Conservation (phyloP, 352 stramenopile genomes). For the Plasmopara halstedii region DNA sequence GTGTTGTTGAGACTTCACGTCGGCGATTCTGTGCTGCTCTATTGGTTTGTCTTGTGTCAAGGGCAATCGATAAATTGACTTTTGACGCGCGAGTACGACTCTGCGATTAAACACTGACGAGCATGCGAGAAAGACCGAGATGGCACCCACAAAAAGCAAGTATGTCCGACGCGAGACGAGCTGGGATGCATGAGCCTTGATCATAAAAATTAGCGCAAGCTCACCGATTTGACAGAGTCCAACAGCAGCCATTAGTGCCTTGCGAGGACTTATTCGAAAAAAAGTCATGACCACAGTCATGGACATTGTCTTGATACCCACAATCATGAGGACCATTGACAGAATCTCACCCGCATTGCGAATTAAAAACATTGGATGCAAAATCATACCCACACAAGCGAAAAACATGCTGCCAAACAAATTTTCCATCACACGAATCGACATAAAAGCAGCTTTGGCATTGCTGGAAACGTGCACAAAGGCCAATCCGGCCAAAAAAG, state of each 20-base stretch:
- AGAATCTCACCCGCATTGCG: constrained; percentile 73
- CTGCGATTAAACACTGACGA: constrained; percentile 74
- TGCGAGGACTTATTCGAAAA: constrained; percentile 63
- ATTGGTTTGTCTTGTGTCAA: constrained; percentile 19
- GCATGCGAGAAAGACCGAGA: constrained; percentile 74
- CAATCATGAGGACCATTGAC: constrained; percentile 74
- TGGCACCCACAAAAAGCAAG: constrained; percentile 72
- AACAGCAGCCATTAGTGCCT: constrained; percentile 63
- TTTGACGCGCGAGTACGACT: constrained; percentile 53
- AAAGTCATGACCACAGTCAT: constrained; percentile 78
- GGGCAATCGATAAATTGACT: constrained; percentile 51
- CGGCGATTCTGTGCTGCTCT: constrained; percentile 10
- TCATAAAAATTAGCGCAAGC: constrained; percentile 86
- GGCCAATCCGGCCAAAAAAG: constrained; percentile 72
- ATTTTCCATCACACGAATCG: constrained; percentile 84
- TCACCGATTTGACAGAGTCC: constrained; percentile 81
- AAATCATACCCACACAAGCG: constrained; percentile 81
- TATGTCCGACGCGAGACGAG: constrained; percentile 79
- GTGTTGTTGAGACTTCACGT: constrained; percentile 7
- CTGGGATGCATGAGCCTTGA: constrained; percentile 79
- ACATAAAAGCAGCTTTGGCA: constrained; percentile 67
- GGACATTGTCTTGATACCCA: constrained; percentile 66
- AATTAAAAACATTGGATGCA: constrained; percentile 76
- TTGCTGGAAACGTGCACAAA: constrained; percentile 67
- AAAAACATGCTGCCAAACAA: constrained; percentile 87